A percentile compares a stretch with the other conserved stretches of the same genome.
phyloP scores from a whole-genome alignment of 2,329 filamentous ascomycete species.

The Xylariomycetidae sp. region DNA sequence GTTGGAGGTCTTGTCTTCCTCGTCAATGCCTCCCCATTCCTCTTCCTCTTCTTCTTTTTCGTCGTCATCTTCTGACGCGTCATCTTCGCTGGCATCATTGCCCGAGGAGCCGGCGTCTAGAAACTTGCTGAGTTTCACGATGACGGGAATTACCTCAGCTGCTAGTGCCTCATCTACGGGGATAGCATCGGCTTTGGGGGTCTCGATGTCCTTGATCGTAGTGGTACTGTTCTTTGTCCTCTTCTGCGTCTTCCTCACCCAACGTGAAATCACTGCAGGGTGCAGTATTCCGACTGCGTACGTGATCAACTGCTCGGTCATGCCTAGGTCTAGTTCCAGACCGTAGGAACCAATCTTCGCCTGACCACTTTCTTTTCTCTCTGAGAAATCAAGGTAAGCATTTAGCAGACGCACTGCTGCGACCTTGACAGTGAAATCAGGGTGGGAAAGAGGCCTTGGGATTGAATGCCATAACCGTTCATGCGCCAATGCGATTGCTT shows the following conservation, averaged over 20 bases:
- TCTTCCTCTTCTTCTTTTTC: conserved; percentile 39
- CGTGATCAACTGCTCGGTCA: conserved; percentile 55
- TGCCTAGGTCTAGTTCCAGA: conserved; percentile 59
- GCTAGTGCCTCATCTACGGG: conserved; percentile 68
- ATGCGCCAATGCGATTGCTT: conserved; percentile 59
- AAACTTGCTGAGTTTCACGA: conserved; percentile 71
- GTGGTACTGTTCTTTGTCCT: conserved; percentile 1
- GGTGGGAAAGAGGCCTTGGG: conserved; percentile 65
- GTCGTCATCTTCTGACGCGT: conserved; percentile 35
- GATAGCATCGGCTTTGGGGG: conserved; percentile 1
- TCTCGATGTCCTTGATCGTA: conserved; percentile 7
- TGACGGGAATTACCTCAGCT: conserved; percentile 71
- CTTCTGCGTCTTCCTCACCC: conserved; percentile 23
- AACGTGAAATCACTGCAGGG: conserved; percentile 34
- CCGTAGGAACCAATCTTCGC: conserved; percentile 61
- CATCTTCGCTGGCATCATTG: conserved; percentile 35
- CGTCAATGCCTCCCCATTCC: conserved; percentile 30
- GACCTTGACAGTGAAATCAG: conserved; percentile 70
- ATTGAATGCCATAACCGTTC: conserved; percentile 68
- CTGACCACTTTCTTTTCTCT: conserved; percentile 51
- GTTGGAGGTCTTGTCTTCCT: conserved; percentile 30
- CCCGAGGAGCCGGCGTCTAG: conserved; percentile 55
- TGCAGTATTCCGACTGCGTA: conserved; percentile 23
- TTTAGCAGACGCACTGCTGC: conserved; percentile 70
- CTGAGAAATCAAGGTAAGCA: conserved; percentile 76